Evolutionary conservation across 176 grass and related monocot species (phyloP).

Genomic region (Microstegium vimineum): DNA sequence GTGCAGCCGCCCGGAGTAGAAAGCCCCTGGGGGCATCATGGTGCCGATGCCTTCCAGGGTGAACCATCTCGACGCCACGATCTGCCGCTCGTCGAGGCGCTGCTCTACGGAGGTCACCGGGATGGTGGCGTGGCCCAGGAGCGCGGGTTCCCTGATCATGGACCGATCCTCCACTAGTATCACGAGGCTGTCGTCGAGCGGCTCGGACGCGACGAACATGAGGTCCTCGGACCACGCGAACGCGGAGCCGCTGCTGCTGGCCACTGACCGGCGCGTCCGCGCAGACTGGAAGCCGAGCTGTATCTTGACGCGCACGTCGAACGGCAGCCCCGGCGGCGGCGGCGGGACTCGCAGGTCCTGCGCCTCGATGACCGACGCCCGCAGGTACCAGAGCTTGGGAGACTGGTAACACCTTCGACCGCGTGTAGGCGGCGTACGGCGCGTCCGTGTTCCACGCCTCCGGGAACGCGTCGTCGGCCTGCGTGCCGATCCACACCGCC

Average conservation of each 20-base stretch:
- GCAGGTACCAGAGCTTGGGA: slow-evolving; percentile 95
- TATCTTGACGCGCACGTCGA: slow-evolving; percentile 82
- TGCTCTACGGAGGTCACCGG: slow-evolving; percentile 64
- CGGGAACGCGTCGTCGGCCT: slow-evolving; percentile 83
- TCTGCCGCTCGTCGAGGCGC: slow-evolving; percentile 78
- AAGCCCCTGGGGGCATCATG: not conserved
- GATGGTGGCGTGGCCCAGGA: slow-evolving; percentile 59
- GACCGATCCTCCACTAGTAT: slow-evolving; percentile 83
- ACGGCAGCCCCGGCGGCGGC: slow-evolving; percentile 48
- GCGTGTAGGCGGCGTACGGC: slow-evolving; percentile 73
- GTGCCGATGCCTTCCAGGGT: slow-evolving; percentile 44
- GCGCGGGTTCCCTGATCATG: slow-evolving; percentile 54
- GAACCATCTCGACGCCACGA: slow-evolving; percentile 68
- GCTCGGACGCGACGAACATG: slow-evolving; percentile 83
- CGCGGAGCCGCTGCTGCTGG: slow-evolving; percentile 60
- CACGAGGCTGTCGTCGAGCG: slow-evolving; percentile 57
- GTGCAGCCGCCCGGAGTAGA: slow-evolving; percentile 83
- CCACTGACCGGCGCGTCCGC: slow-evolving; percentile 67
- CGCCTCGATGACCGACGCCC: slow-evolving; percentile 76
- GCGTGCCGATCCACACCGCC: slow-evolving; percentile 90
- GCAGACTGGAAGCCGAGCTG: slow-evolving; percentile 83
- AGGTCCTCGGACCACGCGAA: slow-evolving; percentile 92
- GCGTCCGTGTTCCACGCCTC: slow-evolving; percentile 86
- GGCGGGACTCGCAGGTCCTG: slow-evolving; percentile 73
- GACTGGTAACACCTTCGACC: slow-evolving; percentile 95